phyloP scores from a whole-genome alignment of 305 asterid species.

The Lippia alba region DNA sequence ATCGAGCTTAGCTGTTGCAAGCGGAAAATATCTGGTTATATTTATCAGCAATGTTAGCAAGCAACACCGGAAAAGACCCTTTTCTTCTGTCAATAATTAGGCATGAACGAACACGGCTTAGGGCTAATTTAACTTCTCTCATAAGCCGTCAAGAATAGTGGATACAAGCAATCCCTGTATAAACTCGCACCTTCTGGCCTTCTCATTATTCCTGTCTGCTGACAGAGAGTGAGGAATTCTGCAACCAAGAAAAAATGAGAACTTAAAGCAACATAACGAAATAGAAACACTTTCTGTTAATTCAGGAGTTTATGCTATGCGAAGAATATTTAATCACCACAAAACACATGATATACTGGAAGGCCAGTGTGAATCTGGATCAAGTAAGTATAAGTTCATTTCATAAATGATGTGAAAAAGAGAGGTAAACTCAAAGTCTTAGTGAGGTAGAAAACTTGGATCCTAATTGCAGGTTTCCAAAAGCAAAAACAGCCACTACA shows the following conservation, averaged over 20 bases:
- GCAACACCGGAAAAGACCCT: slow-evolving; percentile 22
- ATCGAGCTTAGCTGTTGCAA: slow-evolving; percentile 11
- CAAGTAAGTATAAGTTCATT: neutral
- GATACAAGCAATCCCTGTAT: slow-evolving; percentile 68
- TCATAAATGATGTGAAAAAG: neutral
- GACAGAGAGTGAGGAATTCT: slow-evolving; percentile 50
- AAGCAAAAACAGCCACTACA: no score
- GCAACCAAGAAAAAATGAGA: slow-evolving; percentile 29
- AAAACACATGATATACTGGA: no score
- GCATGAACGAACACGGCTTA: slow-evolving; percentile 28
- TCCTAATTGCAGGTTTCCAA: neutral
- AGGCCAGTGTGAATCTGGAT: neutral
- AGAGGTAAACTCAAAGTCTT: neutral
- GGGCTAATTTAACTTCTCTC: slow-evolving; percentile 23
- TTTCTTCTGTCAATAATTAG: slow-evolving; percentile 30
- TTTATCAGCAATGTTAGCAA: slow-evolving; percentile 26
- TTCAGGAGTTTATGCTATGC: neutral
- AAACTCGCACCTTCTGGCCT: slow-evolving; percentile 63
- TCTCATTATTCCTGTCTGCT: slow-evolving; percentile 59
- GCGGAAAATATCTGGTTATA: slow-evolving; percentile 18
- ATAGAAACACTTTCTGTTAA: neutral
- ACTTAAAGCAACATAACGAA: neutral
- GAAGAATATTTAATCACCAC: no score
- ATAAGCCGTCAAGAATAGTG: slow-evolving; percentile 66
- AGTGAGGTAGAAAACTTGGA: neutral